These are phyloP conservation scores for Bacidia rubella DNA, from an alignment of 495 filamentous ascomycete species.

Conservation along the genomic window DNA sequence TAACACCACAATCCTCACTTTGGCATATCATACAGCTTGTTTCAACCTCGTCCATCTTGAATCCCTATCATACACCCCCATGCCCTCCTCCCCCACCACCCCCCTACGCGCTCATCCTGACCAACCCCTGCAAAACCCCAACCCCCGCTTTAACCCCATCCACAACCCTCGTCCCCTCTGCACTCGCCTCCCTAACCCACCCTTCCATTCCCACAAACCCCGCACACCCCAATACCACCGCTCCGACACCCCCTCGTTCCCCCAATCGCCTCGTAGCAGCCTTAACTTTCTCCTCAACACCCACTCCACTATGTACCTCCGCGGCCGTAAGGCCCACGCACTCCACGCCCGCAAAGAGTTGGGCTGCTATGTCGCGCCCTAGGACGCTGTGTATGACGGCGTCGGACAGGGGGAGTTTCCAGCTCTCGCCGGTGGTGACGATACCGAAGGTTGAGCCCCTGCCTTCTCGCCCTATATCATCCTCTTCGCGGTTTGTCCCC, in stretches of 20 bases:
- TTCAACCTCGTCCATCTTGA: no score
- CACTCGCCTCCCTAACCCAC: conserved; percentile 57
- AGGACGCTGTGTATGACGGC: conserved; percentile 44
- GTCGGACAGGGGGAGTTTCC: conserved; percentile 55
- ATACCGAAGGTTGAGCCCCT: conserved; percentile 61
- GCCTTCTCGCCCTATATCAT: conserved; percentile 20
- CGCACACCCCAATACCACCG: conserved; percentile 58
- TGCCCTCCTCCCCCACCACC: neutral
- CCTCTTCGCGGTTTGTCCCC: conserved; percentile 21
- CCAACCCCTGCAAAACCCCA: conserved; percentile 36
- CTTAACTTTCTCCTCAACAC: conserved; percentile 48
- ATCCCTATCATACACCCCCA: neutral
- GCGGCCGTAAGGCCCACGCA: conserved; percentile 72
- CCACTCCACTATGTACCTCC: conserved; percentile 57
- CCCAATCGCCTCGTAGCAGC: conserved; percentile 56
- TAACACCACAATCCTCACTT: neutral
- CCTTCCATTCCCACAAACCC: conserved; percentile 86
- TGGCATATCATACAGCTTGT: neutral
- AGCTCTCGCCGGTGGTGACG: conserved; percentile 72
- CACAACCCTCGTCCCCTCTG: conserved; percentile 55
- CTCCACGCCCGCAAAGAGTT: conserved; percentile 59
- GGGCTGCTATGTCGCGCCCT: conserved; percentile 22
- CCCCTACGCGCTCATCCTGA: conserved; percentile 9
- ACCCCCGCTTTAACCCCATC: conserved; percentile 77
- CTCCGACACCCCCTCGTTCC: conserved; percentile 31